Conservation (phyloP, 1,139 yeast species). For the Geotrichum macrosporum region DNA sequence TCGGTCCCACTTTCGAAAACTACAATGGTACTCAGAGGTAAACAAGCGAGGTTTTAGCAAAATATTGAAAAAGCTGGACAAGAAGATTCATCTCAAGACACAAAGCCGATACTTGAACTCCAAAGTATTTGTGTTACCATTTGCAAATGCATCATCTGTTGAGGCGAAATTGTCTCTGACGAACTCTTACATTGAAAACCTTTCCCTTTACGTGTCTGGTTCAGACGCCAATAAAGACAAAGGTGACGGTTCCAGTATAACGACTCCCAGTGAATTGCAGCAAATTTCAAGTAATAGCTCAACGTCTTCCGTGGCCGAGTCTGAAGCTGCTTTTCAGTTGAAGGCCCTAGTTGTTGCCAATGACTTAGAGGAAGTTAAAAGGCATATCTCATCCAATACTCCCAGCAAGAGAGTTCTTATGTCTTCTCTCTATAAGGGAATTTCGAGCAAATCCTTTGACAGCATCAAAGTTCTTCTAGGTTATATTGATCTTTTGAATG, state of each 20-base stretch:
- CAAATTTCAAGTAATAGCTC: slow-evolving; percentile 1
- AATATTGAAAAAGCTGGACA: slow-evolving; percentile 85
- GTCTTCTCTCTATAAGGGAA: slow-evolving; percentile 60
- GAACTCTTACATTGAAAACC: slow-evolving; percentile 50
- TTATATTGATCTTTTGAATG: slow-evolving; percentile 49
- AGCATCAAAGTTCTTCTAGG: slow-evolving; percentile 57
- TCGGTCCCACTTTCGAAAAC: slow-evolving; percentile 70
- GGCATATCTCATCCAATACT: slow-evolving; percentile 14
- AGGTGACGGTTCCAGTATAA: background rate
- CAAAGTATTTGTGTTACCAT: slow-evolving; percentile 69
- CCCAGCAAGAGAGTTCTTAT: slow-evolving; percentile 34
- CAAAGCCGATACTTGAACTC: slow-evolving; percentile 64
- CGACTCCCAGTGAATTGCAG: background rate
- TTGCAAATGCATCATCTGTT: slow-evolving; percentile 61
- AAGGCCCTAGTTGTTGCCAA: slow-evolving; percentile 26
- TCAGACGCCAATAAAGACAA: slow-evolving; percentile 19
- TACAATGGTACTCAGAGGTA: slow-evolving; percentile 87
- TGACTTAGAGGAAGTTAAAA: slow-evolving; percentile 31
- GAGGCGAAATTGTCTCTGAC: slow-evolving; percentile 52
- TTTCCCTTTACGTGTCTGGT: slow-evolving; percentile 33
- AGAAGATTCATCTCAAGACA: slow-evolving; percentile 68
- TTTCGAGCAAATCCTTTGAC: slow-evolving; percentile 46
- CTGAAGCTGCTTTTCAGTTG: slow-evolving; percentile 3
- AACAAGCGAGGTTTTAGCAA: slow-evolving; percentile 87
- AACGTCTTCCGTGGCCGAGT: background rate